Evolutionary conservation across 208 protist species (phyloP), one percentile per base, ranked within the genome.

Genomic region (Trypanosoma boissoni): DNA sequence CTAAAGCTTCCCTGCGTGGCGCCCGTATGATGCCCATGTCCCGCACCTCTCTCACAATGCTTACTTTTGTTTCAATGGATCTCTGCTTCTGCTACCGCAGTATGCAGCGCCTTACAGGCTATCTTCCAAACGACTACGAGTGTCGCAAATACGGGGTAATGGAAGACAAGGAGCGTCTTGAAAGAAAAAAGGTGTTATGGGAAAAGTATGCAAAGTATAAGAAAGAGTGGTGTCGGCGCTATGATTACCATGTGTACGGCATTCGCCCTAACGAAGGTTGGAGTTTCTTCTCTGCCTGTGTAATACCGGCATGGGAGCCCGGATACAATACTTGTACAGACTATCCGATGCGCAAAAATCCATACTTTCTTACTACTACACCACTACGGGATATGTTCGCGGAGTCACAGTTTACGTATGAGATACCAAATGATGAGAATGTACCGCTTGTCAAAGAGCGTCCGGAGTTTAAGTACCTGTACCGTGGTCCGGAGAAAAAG

Each of bases 181-280:
- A 90, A 58, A 55, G 71, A 37, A 95, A 92, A 66, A 86, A 78
- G 48, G 53, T 69, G 39, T 49, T 91, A 62, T 95, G 88, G 88
- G 72, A 76, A 41, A 91, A 90, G 66, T 95, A 92, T 66, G 74
- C 78, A 16, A 82, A 77, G 21, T 92, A 93, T 76, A 95, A 95
- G 76, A 80, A 79, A 62, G 83, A 95, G 69, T 95, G 88, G 88
- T 91, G 81, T 58, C 80, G 88, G 36, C 88, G 88, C 26, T 95
- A 83, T 52, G 88, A 95, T 65, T 95, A 92, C 68, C 85, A 95
- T 70, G 85, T 92, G 21, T 91, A 82, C 57, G 86, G 86, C 58
- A 95, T 95, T 53, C 85, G 82, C 43, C 88, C 88, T 0, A 83
- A 83, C 20, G 88, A 95, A 52, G 85, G 80, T 60, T 84, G 71